Evolutionary conservation across 1,284 basidiomycete species (phyloP).

Genomic region (Peniophora sp.): DNA sequence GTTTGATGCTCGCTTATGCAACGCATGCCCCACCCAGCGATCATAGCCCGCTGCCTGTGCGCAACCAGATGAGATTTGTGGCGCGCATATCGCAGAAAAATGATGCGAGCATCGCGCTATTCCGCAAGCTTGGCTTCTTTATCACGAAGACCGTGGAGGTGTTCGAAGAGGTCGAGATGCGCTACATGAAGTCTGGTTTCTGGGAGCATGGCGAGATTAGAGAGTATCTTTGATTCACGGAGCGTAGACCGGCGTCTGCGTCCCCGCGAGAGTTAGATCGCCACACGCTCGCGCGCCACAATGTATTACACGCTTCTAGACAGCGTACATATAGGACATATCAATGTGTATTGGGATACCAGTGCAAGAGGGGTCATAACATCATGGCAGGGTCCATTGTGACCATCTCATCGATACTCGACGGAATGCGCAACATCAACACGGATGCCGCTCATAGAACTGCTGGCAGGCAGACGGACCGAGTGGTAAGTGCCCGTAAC

Average conservation of each 20-base stretch:
- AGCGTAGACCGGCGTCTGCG: no score
- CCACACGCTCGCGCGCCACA: no score
- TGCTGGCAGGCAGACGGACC: neutral
- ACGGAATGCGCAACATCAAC: neutral
- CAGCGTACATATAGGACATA: no score
- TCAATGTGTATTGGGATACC: no score
- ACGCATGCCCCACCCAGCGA: constrained; percentile 23
- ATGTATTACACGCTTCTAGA: no score
- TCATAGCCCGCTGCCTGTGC: constrained; percentile 25
- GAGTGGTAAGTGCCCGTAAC: neutral
- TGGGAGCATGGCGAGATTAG: neutral
- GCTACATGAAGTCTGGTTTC: constrained; percentile 9
- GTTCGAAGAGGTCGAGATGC: constrained; percentile 72
- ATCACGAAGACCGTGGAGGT: constrained; percentile 60
- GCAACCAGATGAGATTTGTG: constrained; percentile 32
- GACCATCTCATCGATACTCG: neutral
- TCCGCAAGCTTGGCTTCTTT: constrained; percentile 62
- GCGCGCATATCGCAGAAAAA: constrained; percentile 51
- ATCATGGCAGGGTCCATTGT: no score
- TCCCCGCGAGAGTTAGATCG: no score
- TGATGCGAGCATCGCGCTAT: constrained; percentile 47
- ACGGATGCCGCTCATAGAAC: neutral
- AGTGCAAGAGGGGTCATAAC: no score
- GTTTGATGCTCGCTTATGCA: constrained; percentile 57
- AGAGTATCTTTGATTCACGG: no score